A percentile compares a stretch with the other conserved stretches of the same genome.
Conservation (phyloP, 768 basidiomycete species). For the Amanita fuliginea region DNA sequence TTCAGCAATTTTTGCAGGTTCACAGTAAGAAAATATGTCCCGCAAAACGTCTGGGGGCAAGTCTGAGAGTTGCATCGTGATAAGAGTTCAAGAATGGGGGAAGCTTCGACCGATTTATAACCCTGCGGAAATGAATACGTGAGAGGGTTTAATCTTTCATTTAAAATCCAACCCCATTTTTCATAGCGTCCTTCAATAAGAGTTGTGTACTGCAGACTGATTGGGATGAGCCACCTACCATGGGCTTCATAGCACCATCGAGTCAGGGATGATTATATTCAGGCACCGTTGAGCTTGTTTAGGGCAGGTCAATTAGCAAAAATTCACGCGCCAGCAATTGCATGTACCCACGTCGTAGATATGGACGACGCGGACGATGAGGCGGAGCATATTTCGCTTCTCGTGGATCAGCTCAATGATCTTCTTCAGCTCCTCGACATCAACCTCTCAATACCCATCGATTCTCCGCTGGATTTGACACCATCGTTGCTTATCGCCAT, state of each 20-base stretch:
- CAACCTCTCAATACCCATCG: conserved; percentile 32
- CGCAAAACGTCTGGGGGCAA: neutral
- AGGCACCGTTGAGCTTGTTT: neutral
- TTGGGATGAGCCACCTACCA: neutral
- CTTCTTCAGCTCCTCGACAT: conserved; percentile 30
- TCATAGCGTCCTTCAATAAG: too few species aligned
- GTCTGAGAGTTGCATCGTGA: neutral
- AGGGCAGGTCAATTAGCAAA: conserved; percentile 2
- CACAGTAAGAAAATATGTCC: neutral
- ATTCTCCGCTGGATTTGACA: conserved; percentile 51
- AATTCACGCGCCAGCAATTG: neutral
- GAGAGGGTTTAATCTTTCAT: too few species aligned
- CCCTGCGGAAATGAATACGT: neutral
- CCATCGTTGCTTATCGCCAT: conserved; percentile 63
- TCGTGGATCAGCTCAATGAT: conserved; percentile 29
- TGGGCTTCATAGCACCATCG: too few species aligned
- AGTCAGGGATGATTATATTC: too few species aligned
- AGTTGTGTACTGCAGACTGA: too few species aligned
- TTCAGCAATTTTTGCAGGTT: neutral
- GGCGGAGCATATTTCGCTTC: conserved; percentile 4
- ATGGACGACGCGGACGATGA: conserved; percentile 1
- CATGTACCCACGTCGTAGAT: neutral
- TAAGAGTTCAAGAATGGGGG: neutral
- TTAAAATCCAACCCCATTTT: too few species aligned
- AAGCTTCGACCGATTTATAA: neutral